Conservation (phyloP, 2,329 filamentous ascomycete genomes). For the Paracoccidioides brasiliensis region DNA sequence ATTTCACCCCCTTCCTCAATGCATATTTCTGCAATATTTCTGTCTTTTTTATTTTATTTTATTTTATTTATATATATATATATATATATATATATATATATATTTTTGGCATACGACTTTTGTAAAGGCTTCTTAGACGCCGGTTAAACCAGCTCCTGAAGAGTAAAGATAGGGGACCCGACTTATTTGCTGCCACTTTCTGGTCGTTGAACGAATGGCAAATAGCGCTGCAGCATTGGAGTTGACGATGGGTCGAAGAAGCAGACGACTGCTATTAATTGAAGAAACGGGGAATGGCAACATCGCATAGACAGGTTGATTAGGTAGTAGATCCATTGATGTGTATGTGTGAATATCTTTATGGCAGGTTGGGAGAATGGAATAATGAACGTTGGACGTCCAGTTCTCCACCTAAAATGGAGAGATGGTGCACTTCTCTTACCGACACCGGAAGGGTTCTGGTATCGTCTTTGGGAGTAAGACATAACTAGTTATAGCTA, state of each 20-base stretch:
- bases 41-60: too few relatives aligned
- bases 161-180: neutral
- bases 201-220: slow-evolving; percentile 14
- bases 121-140: neutral
- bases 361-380: neutral
- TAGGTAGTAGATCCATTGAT: neutral
- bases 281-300: neutral
- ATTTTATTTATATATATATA: too few relatives aligned
- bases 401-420: too few relatives aligned
- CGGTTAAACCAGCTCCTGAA: neutral
- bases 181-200: slow-evolving; percentile 17
- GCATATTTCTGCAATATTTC: too few relatives aligned
- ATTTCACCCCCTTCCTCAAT: too few relatives aligned
- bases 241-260: slow-evolving; percentile 14
- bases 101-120: too few relatives aligned
- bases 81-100: too few relatives aligned
- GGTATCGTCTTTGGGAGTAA: too few relatives aligned
- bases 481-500: too few relatives aligned
- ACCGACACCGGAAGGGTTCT: too few relatives aligned
- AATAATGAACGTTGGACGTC: too few relatives aligned
- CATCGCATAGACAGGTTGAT: neutral
- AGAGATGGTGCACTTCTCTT: too few relatives aligned
- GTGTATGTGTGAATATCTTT: neutral
- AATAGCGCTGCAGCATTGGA: slow-evolving; percentile 12
- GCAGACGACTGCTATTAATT: slow-evolving; percentile 7